Evolutionary conservation across 2,329 filamentous ascomycete genomes (phyloP).

Genomic region (Intubia oerlemansii): DNA sequence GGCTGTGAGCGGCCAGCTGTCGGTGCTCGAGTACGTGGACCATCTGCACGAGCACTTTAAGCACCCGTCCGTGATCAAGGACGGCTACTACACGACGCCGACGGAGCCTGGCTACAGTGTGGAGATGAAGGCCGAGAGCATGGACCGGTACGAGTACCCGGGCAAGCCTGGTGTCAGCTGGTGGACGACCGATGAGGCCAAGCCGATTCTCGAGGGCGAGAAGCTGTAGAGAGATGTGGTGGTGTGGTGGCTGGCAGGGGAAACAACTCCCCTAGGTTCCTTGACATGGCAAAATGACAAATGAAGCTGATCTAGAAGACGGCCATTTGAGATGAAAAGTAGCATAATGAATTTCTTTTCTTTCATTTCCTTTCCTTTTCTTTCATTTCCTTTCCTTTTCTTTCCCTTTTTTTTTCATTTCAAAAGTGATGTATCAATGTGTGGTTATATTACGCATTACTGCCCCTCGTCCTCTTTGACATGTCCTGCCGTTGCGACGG

Average conservation of each 20-base stretch:
- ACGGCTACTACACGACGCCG: slow-evolving; percentile 77
- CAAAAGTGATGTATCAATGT: too few relatives aligned
- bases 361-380: too few relatives aligned
- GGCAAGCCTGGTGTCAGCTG: slow-evolving; percentile 61
- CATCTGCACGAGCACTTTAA: slow-evolving; percentile 87
- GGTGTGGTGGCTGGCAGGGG: too few relatives aligned
- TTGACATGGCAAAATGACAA: too few relatives aligned
- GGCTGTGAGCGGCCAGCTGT: slow-evolving; percentile 59
- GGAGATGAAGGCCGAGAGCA: slow-evolving; percentile 79
- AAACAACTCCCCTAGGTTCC: too few relatives aligned
- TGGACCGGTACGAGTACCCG: slow-evolving; percentile 60
- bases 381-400: too few relatives aligned
- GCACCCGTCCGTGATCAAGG: slow-evolving; percentile 57
- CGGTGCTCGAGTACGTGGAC: slow-evolving; percentile 77
- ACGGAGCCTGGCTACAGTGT: slow-evolving; percentile 72
- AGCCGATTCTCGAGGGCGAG: slow-evolving; percentile 42
- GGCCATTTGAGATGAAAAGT: too few relatives aligned
- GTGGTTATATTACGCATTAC: too few relatives aligned
- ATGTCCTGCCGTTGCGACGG: slow-evolving; percentile 71
- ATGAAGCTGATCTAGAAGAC: too few relatives aligned
- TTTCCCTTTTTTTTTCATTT: background rate
- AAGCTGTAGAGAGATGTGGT: slow-evolving; percentile 31
- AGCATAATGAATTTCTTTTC: background rate
- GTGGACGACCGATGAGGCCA: slow-evolving; percentile 72
- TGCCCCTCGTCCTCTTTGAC: background rate